Conservation (phyloP, 352 stramenopile species). For the Nothophytophthora sp. region DNA sequence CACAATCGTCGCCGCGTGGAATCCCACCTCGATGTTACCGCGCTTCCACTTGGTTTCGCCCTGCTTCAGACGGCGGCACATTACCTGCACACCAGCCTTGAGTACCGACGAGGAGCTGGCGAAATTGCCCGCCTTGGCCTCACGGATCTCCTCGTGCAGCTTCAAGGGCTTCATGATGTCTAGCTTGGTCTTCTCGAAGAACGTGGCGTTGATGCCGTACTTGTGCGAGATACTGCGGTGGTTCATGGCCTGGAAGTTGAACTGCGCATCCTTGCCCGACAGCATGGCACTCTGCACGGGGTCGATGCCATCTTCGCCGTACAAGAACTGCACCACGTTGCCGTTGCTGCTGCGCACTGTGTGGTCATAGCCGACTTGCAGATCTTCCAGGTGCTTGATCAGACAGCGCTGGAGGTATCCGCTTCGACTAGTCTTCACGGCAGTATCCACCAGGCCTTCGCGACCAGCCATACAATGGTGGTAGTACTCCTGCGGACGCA, state of each 20-base stretch:
- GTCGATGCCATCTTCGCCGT: conserved; percentile 99
- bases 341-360: conserved; percentile 98
- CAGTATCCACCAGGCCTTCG: conserved; percentile 98
- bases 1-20: conserved; percentile 69
- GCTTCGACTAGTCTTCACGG: conserved; percentile 99
- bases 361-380: conserved; percentile 98
- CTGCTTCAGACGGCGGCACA: conserved; percentile 71
- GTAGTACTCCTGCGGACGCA: conserved; percentile 99
- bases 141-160: conserved; percentile 68
- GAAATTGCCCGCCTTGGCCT: conserved; percentile 53
- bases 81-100: conserved; percentile 54
- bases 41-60: conserved; percentile 89
- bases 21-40: conserved; percentile 78
- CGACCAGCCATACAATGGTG: conserved; percentile 99
- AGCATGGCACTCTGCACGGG: conserved; percentile 95
- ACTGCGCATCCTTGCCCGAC: conserved; percentile 91
- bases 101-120: conserved; percentile 38
- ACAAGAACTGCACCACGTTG: conserved; percentile 99
- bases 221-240: conserved; percentile 94
- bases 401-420: conserved; percentile 99
- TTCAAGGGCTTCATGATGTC: conserved; percentile 88
- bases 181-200: conserved; percentile 90
- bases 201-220: conserved; percentile 89
- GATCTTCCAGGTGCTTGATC: conserved; percentile 98
- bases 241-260: conserved; percentile 97